Conservation (phyloP, 495 filamentous ascomycete species). For the Beverwykella pulmonaria region DNA sequence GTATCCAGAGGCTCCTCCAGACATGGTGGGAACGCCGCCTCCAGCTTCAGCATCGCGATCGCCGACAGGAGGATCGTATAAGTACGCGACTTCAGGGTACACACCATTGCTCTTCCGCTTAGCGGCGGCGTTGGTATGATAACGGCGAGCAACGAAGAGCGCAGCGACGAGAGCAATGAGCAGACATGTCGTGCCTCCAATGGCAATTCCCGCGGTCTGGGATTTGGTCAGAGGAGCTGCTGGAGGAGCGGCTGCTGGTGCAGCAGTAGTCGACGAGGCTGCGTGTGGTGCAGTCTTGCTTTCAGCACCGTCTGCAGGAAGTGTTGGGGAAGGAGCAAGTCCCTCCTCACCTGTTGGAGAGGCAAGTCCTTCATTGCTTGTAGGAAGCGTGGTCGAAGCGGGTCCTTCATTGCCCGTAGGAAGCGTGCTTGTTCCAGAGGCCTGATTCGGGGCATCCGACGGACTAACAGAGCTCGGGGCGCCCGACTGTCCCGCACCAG, state of each 20-base stretch:
- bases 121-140: slow-evolving; percentile 14
- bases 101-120: slow-evolving; percentile 21
- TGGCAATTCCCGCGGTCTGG: slow-evolving; percentile 31
- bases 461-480: neutral
- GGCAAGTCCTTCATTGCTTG: neutral
- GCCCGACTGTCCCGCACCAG: neutral
- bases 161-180: slow-evolving; percentile 34
- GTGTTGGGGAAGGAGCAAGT: neutral
- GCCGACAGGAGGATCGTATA: slow-evolving; percentile 31
- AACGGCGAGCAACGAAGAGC: slow-evolving; percentile 27
- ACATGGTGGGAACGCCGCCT: slow-evolving; percentile 26
- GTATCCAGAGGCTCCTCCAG: slow-evolving; percentile 22
- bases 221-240: slow-evolving; percentile 20
- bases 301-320: neutral
- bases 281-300: neutral
- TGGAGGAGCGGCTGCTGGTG: slow-evolving; percentile 1
- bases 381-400: neutral
- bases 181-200: slow-evolving; percentile 26
- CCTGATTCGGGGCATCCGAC: neutral
- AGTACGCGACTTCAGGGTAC: slow-evolving; percentile 35
- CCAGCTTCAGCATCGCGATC: slow-evolving; percentile 28
- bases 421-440: neutral
- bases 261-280: slow-evolving; percentile 17
- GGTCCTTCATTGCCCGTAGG: neutral
- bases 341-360: too few species aligned